A percentile compares a stretch with the other conserved stretches of the same genome.
Conservation (phyloP, 176 grass and related monocot genomes). For the Lolium perenne region DNA sequence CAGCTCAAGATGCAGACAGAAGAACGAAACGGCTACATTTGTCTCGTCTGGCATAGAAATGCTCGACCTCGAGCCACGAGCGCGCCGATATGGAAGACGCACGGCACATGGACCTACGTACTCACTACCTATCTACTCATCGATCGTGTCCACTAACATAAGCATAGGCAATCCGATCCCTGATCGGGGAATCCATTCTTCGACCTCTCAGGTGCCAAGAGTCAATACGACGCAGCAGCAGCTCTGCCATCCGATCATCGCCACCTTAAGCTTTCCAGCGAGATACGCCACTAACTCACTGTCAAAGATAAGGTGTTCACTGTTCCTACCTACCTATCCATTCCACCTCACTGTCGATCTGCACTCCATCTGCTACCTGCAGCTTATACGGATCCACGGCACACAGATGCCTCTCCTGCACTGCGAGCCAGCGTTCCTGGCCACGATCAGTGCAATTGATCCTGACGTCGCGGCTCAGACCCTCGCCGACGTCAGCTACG, state of each 20-base stretch:
- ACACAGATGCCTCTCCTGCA: background rate
- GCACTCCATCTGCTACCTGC: background rate
- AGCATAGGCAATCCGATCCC: background rate
- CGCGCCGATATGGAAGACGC: background rate
- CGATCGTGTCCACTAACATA: background rate
- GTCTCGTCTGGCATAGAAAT: background rate
- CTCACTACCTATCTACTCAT: background rate
- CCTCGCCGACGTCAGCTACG: background rate
- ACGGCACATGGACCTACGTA: background rate
- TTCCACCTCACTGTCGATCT: background rate
- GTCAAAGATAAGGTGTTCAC: conserved; percentile 19
- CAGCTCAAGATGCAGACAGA: background rate
- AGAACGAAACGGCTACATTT: background rate
- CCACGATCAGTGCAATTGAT: too few relatives aligned
- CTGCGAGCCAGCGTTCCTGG: background rate
- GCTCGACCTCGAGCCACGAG: background rate
- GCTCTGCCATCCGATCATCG: background rate
- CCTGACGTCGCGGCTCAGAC: background rate
- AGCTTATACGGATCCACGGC: background rate
- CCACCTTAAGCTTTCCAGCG: background rate
- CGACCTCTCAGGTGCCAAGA: background rate
- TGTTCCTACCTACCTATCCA: background rate
- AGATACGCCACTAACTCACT: conserved; percentile 31
- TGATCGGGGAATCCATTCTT: background rate
- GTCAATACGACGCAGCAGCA: background rate